phyloP scores from a whole-genome alignment of 345 rosid species.

The Aquilaria malaccensis region DNA sequence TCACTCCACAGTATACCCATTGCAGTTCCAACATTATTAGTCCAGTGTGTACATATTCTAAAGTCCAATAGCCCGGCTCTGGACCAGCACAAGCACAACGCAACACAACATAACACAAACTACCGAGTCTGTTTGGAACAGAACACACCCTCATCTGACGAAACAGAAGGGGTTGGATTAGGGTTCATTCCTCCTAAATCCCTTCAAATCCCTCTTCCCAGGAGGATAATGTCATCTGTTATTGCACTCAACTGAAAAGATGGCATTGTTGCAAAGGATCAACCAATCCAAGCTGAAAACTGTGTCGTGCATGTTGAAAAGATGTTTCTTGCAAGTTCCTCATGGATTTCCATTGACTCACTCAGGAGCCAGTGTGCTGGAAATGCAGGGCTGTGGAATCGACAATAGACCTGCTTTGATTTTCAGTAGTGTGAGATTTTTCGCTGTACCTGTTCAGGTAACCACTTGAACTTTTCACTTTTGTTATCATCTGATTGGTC shows the following conservation, averaged over 20 bases:
- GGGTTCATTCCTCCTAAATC: too few relatives aligned
- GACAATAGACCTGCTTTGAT: constrained; percentile 11
- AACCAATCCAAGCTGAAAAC: constrained; percentile 26
- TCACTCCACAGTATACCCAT: too few relatives aligned
- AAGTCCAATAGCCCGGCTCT: too few relatives aligned
- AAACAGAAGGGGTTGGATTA: neutral
- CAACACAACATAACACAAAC: too few relatives aligned
- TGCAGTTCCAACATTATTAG: too few relatives aligned
- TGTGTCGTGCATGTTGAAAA: constrained; percentile 19
- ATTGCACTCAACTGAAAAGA: constrained; percentile 8
- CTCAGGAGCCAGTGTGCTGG: constrained; percentile 8
- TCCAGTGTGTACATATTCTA: too few relatives aligned
- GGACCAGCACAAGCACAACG: too few relatives aligned
- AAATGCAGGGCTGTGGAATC: constrained; percentile 12
- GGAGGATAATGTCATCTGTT: constrained; percentile 6
- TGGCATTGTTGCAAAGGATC: constrained; percentile 38
- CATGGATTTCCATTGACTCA: constrained; percentile 8
- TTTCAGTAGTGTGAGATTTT: constrained; percentile 35
- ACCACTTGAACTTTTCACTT: neutral
- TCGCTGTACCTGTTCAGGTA: constrained; percentile 44
- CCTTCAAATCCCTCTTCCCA: neutral
- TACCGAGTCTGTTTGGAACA: too few relatives aligned
- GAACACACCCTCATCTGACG: too few relatives aligned
- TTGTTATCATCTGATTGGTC: neutral
- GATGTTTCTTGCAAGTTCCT: constrained; percentile 22